These are phyloP conservation scores for Cordyceps militaris DNA, from an alignment of 2,329 filamentous ascomycete genomes.

Conservation along the genomic window DNA sequence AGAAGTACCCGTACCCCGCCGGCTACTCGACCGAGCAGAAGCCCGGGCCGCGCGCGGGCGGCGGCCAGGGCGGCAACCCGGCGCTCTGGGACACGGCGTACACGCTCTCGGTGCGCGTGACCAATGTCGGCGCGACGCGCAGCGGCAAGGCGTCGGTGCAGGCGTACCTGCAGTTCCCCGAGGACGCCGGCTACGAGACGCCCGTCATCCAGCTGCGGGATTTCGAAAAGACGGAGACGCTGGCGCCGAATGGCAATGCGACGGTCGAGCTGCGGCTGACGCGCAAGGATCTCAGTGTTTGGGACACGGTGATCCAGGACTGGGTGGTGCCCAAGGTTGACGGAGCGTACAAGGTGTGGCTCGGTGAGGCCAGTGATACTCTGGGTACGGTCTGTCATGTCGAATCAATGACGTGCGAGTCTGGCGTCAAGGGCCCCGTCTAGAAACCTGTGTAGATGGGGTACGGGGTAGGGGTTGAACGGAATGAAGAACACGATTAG, in stretches of 20 bases:
- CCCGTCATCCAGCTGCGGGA: constrained; percentile 62
- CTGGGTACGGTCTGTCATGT: constrained; percentile 25
- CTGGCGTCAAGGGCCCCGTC: constrained; percentile 12
- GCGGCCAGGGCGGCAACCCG: constrained; percentile 62
- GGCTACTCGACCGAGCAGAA: constrained; percentile 52
- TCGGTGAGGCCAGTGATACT: constrained; percentile 32
- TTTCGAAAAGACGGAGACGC: constrained; percentile 57
- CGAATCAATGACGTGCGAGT: constrained; percentile 24
- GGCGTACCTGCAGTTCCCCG: constrained; percentile 39
- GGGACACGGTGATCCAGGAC: constrained; percentile 61
- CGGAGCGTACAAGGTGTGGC: constrained; percentile 32
- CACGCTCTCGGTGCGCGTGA: constrained; percentile 37
- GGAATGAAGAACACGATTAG: neutral
- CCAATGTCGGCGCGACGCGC: constrained; percentile 42
- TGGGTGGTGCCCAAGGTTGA: constrained; percentile 47
- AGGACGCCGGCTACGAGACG: constrained; percentile 45
- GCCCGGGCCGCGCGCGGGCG: constrained; percentile 51
- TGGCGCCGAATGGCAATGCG: constrained; percentile 46
- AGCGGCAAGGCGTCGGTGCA: constrained; percentile 41
- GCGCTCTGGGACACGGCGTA: constrained; percentile 50
- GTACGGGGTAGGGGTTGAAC: neutral
- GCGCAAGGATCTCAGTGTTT: constrained; percentile 65
- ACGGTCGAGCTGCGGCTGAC: constrained; percentile 53
- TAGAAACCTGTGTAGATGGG: neutral
- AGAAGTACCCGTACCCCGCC: constrained; percentile 54